A percentile compares a stretch with the other conserved stretches of the same genome.
These are phyloP conservation scores for Nicotiana otophora DNA, from an alignment of 257 asterid species.

Conservation along the genomic window DNA sequence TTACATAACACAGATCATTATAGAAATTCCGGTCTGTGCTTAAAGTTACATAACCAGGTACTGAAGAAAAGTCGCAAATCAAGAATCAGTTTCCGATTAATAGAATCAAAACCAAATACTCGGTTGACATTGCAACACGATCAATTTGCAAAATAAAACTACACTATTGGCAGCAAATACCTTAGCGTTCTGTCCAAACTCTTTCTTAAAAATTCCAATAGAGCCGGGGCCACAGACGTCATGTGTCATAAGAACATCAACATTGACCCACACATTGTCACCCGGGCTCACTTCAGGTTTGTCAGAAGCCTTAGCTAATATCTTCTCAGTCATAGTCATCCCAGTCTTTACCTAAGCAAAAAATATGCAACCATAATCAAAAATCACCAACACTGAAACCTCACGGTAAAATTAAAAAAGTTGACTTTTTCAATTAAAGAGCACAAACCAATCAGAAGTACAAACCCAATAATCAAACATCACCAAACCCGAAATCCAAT, in stretches of 20 bases:
- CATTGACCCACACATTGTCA: conserved; percentile 87
- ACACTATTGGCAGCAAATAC: conserved; percentile 26
- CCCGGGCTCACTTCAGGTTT: conserved; percentile 76
- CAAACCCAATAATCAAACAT: not conserved
- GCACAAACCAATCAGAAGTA: too few species aligned
- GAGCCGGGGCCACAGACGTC: conserved; percentile 95
- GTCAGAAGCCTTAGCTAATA: conserved; percentile 81
- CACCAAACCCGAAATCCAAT: too few species aligned
- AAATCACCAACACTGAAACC: too few species aligned
- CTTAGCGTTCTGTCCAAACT: conserved; percentile 92
- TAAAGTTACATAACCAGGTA: not conserved
- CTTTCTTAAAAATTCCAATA: conserved; percentile 82
- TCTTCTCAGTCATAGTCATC: conserved; percentile 96
- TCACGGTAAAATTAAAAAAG: too few species aligned
- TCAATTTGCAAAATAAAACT: not conserved
- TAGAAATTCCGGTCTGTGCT: not conserved
- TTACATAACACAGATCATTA: not conserved
- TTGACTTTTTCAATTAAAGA: too few species aligned
- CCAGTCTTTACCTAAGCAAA: conserved; percentile 68
- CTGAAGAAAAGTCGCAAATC: not conserved
- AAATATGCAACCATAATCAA: not conserved
- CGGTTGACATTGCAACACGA: not conserved
- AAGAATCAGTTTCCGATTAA: not conserved
- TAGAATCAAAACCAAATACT: not conserved
- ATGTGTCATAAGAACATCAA: conserved; percentile 93